A percentile compares a stretch with the other conserved stretches of the same genome.
phyloP scores from a whole-genome alignment of 2,329 filamentous ascomycete species.

The Sclerotinia spermophila region DNA sequence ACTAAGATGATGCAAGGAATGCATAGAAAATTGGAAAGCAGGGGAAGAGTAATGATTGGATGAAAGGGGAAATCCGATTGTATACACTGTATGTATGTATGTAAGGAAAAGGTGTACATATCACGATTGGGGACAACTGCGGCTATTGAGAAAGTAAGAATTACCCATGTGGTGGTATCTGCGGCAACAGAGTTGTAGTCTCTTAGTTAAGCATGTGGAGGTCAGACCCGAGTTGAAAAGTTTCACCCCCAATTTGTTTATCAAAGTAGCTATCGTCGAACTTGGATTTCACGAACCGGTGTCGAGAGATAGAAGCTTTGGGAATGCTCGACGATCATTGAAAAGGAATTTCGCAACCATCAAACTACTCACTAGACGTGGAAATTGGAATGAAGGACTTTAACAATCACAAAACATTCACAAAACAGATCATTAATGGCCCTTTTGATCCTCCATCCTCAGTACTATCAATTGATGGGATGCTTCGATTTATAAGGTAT shows the following conservation, averaged over 20 bases:
- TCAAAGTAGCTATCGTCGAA: not conserved
- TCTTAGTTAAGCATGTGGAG: not conserved
- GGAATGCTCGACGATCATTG: not conserved
- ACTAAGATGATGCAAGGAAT: slow-evolving; percentile 15
- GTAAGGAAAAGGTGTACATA: not conserved
- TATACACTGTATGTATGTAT: not conserved
- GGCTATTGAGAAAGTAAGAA: not conserved
- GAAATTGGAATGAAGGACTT: no score
- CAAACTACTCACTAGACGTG: not conserved
- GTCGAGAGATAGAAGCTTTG: not conserved
- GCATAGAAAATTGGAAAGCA: not conserved
- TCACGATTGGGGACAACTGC: not conserved
- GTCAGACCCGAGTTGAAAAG: not conserved
- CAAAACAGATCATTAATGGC: not conserved
- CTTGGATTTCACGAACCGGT: not conserved
- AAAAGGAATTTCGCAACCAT: not conserved
- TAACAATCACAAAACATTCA: not conserved
- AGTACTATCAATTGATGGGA: not conserved
- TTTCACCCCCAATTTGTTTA: not conserved
- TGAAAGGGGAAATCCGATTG: not conserved
- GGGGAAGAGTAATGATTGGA: not conserved
- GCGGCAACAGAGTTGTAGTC: not conserved
- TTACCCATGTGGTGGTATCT: not conserved
- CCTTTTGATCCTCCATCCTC: not conserved
- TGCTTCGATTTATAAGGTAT: not conserved